Evolutionary conservation across 169 alveolate genomes (phyloP), one percentile per base, ranked within the genome.

Genomic region (Haemoproteus tartakovskyi): DNA sequence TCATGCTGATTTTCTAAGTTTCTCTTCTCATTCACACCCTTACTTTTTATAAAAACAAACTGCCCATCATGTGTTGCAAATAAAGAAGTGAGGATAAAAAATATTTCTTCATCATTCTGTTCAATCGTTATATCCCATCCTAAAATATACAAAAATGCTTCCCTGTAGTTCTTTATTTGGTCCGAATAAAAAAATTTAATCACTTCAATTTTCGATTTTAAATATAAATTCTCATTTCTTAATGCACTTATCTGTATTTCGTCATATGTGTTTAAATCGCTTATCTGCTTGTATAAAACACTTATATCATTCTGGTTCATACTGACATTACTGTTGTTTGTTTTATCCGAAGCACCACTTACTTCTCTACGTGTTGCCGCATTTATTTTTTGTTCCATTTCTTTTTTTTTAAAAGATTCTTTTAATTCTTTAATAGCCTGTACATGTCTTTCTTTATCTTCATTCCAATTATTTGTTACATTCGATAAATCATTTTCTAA

Each of bases 91-190:
- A 70, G 14, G n/a, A 70, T 70, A 36, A 70, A 70, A 36, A 70
- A 70, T 6, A 70, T 43, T 4, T 70, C 83, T 12, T 70, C 78
- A 56, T 70, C 38, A 24, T 8, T 70, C 16, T 70, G 78, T 30
- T 70, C 83, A n/a, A 70, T 56, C 56, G 52, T 60, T 19, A 70
- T 56, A 16, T 70, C 83, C 83, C 83, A 70, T 9, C 83, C 83
- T 27, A 70, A 26, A 8, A 70, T 52, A 48, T 70, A 70, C 1
- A 70, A 27, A 26, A 70, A 56, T 1, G 83, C 83, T 45, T 70
- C 83, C 50, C 83, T 52, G 45, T 41, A 70, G 26, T 27, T 70
- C 27, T 70, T 70, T n/a, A 70, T 70, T 38, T 70, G 83, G n/a
- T 56, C 56, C 4, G 78, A 3, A 56, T 70, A 70, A 70, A 41